These are phyloP conservation scores for Ambrosia hybrid DNA, from an alignment of 140 eudicot species.

Conservation along the genomic window DNA sequence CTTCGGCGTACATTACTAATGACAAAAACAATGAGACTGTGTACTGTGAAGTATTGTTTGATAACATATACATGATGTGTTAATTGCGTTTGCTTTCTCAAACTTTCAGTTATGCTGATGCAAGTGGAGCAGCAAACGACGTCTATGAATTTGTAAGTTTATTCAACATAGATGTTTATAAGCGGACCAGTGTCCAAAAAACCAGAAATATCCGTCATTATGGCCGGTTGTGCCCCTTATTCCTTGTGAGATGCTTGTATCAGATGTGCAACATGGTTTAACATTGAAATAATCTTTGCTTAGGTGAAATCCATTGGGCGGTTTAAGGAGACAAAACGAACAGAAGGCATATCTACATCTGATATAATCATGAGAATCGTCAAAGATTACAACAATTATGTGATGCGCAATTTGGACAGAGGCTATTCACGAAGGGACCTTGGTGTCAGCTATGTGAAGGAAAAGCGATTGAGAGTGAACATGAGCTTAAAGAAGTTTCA, in stretches of 20 bases:
- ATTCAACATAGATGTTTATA: background rate
- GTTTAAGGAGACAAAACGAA: constrained; percentile 90
- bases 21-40: background rate
- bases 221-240: background rate
- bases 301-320: constrained; percentile 80
- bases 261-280: too few relatives aligned
- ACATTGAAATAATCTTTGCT: too few relatives aligned
- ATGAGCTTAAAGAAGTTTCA: constrained; percentile 82
- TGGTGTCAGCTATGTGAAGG: constrained; percentile 95
- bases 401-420: constrained; percentile 91
- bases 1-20: background rate
- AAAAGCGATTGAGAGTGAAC: constrained; percentile 89
- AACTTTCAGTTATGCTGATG: constrained; percentile 86
- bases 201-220: background rate
- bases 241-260: constrained; percentile 13
- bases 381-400: constrained; percentile 91
- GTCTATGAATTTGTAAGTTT: constrained; percentile 95
- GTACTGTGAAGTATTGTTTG: background rate
- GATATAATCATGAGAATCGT: constrained; percentile 97
- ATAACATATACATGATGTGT: constrained; percentile 24
- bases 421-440: constrained; percentile 98
- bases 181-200: background rate
- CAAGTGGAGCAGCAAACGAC: constrained; percentile 94
- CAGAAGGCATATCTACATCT: constrained; percentile 95
- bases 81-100: constrained; percentile 33